A percentile compares a stretch with the other conserved stretches of the same genome.
These are phyloP conservation scores for Fragilaria radians DNA, from an alignment of 108 stramenopile genomes.

Conservation along the genomic window DNA sequence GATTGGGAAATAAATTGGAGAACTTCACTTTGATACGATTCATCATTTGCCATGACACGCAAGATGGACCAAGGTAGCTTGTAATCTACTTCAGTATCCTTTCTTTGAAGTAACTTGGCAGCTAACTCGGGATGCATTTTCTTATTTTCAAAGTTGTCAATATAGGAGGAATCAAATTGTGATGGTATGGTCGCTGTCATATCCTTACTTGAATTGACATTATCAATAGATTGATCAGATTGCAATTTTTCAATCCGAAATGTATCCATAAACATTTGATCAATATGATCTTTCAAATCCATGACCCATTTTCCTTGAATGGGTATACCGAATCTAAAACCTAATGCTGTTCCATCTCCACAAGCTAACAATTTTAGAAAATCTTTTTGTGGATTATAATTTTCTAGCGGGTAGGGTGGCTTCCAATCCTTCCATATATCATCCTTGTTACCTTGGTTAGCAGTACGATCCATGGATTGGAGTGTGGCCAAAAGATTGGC, in stretches of 20 bases:
- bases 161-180: conserved; percentile 44
- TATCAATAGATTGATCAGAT: conserved; percentile 17
- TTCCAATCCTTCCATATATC: neutral
- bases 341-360: conserved; percentile 81
- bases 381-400: conserved; percentile 74
- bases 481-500: conserved; percentile 57
- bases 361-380: conserved; percentile 79
- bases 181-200: no score
- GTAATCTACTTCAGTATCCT: conserved; percentile 70
- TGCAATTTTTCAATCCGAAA: conserved; percentile 49
- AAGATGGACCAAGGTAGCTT: conserved; percentile 56
- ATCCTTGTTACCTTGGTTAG: conserved; percentile 4
- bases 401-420: conserved; percentile 1
- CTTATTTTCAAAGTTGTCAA: conserved; percentile 2
- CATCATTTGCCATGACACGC: conserved; percentile 56
- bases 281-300: conserved; percentile 73
- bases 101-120: conserved; percentile 42
- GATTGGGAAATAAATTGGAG: conserved; percentile 4
- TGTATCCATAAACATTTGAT: conserved; percentile 71
- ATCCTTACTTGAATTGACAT: conserved; percentile 36
- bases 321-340: conserved; percentile 83
- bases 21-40: conserved; percentile 43
- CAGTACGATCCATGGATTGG: conserved; percentile 7
- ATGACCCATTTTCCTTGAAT: conserved; percentile 86
- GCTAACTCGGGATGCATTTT: conserved; percentile 39